Percentiles rank a stretch among this genome's conserved stretches.
Evolutionary conservation across 257 asterid genomes (phyloP).

Genomic region (Gynochthodes officinalis): DNA sequence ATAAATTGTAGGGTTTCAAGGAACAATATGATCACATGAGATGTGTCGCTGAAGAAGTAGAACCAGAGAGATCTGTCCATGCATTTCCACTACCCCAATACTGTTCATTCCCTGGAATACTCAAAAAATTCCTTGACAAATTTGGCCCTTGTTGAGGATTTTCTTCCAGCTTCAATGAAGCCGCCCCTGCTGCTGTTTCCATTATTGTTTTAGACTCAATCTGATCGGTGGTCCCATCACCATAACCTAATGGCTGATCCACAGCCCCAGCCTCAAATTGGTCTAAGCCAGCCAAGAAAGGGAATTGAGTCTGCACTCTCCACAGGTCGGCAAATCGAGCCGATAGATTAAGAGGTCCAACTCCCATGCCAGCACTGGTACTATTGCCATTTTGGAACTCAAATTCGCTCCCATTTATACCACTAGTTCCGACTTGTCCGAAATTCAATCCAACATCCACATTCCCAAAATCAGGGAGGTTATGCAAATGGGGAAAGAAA

Average conservation of each 20-base stretch:
- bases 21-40: constrained; percentile 16
- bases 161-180: constrained; percentile 31
- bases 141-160: constrained; percentile 9
- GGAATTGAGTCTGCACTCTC: constrained; percentile 28
- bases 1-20: constrained; percentile 11
- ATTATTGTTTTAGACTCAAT: neutral
- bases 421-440: neutral
- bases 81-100: constrained; percentile 28
- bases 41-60: constrained; percentile 24
- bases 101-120: constrained; percentile 22
- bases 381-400: constrained; percentile 15
- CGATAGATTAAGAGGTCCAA: constrained; percentile 11
- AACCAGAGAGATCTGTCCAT: constrained; percentile 28
- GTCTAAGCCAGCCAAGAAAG: constrained; percentile 25
- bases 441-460: constrained; percentile 13
- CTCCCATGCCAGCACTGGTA: neutral
- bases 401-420: constrained; percentile 6
- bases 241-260: constrained; percentile 9
- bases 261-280: constrained; percentile 17
- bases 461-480: constrained; percentile 19
- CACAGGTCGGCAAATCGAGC: constrained; percentile 28
- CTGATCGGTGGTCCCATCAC: constrained; percentile 10
- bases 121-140: constrained; percentile 20
- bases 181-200: neutral
- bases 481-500: constrained; percentile 26